Evolutionary conservation across 805 yeast genomes (phyloP).

Genomic region (Saccharomycopsis schoenii): DNA sequence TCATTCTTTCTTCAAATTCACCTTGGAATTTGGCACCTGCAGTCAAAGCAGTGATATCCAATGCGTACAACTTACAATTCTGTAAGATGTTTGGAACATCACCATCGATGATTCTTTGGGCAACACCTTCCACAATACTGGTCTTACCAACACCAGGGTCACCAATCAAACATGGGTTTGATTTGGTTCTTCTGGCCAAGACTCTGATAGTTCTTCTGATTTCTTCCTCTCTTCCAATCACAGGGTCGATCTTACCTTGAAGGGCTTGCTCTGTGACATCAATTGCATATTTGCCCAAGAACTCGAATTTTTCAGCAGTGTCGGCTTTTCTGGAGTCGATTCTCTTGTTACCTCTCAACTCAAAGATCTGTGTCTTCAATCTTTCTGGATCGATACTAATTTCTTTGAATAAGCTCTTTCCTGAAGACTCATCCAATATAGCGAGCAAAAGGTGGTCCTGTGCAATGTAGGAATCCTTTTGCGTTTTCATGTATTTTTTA

Average conservation of each 20-base stretch:
- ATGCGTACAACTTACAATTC: slow-evolving; percentile 70
- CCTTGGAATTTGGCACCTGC: slow-evolving; percentile 99
- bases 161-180: slow-evolving; percentile 94
- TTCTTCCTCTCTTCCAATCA: slow-evolving; percentile 97
- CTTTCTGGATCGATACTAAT: slow-evolving; percentile 57
- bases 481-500: slow-evolving; percentile 67
- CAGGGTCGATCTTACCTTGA: slow-evolving; percentile 94
- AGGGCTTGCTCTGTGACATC: slow-evolving; percentile 92
- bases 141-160: slow-evolving; percentile 99
- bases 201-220: slow-evolving; percentile 92
- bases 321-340: slow-evolving; percentile 94
- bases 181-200: slow-evolving; percentile 92
- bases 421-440: slow-evolving; percentile 64
- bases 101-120: slow-evolving; percentile 90
- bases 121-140: slow-evolving; percentile 96
- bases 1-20: slow-evolving; percentile 95
- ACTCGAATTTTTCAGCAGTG: slow-evolving; percentile 75
- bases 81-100: slow-evolving; percentile 89
- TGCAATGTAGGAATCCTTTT: slow-evolving; percentile 84
- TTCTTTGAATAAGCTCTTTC: slow-evolving; percentile 65
- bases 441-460: slow-evolving; percentile 91
- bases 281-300: slow-evolving; percentile 78
- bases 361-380: slow-evolving; percentile 65
- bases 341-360: slow-evolving; percentile 80
- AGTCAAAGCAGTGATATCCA: slow-evolving; percentile 91